These are phyloP conservation scores for Epichloe sp. DNA, from an alignment of 2,329 filamentous ascomycete species.

Conservation along the genomic window DNA sequence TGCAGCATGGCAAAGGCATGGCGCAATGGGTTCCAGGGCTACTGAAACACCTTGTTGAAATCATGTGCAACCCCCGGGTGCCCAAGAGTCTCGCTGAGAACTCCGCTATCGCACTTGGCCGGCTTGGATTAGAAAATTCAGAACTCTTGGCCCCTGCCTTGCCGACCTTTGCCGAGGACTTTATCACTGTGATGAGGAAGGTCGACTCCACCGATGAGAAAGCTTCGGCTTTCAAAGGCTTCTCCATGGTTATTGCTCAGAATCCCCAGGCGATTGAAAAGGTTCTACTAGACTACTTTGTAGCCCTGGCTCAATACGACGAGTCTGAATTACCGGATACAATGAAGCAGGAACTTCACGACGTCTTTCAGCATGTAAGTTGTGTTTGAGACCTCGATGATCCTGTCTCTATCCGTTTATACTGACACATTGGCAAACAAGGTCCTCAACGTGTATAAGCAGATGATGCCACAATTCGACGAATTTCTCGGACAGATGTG, in stretches of 20 bases:
- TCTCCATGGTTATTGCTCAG: conserved; percentile 68
- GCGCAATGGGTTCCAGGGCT: conserved; percentile 64
- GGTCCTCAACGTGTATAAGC: conserved; percentile 42
- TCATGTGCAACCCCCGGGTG: conserved; percentile 74
- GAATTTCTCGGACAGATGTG: conserved; percentile 40
- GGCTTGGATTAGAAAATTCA: conserved; percentile 69
- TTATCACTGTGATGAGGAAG: conserved; percentile 68
- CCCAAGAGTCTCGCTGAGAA: conserved; percentile 86
- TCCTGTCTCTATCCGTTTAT: no score
- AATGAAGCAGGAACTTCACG: conserved; percentile 51
- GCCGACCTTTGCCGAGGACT: conserved; percentile 65
- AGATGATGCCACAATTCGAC: conserved; percentile 46
- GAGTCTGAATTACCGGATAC: conserved; percentile 48
- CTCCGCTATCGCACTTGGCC: conserved; percentile 80
- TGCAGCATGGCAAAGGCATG: conserved; percentile 65
- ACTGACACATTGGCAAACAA: conserved; percentile 13
- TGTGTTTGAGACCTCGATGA: neutral
- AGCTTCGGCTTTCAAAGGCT: conserved; percentile 82
- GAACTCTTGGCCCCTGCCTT: conserved; percentile 68
- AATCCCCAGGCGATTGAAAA: conserved; percentile 91
- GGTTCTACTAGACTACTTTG: conserved; percentile 69
- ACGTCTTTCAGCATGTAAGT: conserved; percentile 65
- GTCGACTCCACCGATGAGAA: conserved; percentile 89
- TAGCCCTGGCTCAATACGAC: conserved; percentile 66
- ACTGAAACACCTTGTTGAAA: conserved; percentile 63